Evolutionary conservation across 495 filamentous ascomycete genomes (phyloP).

Genomic region (Podospora pseudopauciseta): DNA sequence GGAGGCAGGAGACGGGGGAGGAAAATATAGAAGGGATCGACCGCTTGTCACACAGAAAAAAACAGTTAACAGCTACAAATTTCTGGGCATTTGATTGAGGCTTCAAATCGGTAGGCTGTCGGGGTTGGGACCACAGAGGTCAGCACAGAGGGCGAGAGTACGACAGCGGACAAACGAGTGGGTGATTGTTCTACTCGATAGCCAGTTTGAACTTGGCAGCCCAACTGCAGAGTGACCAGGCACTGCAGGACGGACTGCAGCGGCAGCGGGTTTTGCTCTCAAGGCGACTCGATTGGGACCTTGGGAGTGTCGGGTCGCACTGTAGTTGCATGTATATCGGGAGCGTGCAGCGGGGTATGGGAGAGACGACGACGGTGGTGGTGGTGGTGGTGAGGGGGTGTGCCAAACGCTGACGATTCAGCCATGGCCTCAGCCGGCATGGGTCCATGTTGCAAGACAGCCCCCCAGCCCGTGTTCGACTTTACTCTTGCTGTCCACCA

Average conservation of each 20-base stretch:
- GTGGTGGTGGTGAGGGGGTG: not conserved
- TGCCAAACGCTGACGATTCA: not conserved
- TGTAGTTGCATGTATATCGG: not conserved
- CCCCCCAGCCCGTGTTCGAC: not conserved
- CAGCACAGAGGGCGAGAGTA: not conserved
- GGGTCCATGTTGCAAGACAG: no score
- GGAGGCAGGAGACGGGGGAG: slow-evolving; percentile 4
- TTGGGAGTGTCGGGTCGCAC: not conserved
- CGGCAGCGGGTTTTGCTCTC: not conserved
- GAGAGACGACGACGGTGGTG: not conserved
- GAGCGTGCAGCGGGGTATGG: not conserved
- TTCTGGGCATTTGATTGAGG: not conserved
- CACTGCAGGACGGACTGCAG: not conserved
- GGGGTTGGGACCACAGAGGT: not conserved
- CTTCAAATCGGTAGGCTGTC: not conserved
- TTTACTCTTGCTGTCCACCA: not conserved
- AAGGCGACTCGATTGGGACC: not conserved
- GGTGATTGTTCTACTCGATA: not conserved
- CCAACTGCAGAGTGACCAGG: not conserved
- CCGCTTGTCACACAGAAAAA: not conserved
- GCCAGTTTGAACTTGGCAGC: not conserved
- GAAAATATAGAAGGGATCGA: slow-evolving; percentile 9
- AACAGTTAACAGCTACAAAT: not conserved
- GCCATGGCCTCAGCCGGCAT: not conserved
- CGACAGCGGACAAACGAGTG: not conserved